Evolutionary conservation across 768 basidiomycete species (phyloP).

Genomic region (Leccinum variicolor): DNA sequence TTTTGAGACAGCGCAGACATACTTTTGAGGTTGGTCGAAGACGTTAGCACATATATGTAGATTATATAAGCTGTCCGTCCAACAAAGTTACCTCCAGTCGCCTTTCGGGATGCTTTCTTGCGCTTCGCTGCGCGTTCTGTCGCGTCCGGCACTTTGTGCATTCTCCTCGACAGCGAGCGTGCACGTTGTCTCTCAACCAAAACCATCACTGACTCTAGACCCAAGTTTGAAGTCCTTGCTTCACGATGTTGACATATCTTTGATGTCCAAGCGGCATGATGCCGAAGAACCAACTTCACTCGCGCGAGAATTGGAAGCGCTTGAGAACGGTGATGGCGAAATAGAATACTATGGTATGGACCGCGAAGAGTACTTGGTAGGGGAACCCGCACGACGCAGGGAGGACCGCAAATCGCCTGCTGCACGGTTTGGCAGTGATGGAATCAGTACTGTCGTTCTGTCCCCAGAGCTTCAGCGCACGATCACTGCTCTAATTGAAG

Average conservation of each 20-base stretch:
- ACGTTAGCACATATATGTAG: neutral
- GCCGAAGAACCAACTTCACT: conserved; percentile 19
- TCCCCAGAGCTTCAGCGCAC: conserved; percentile 68
- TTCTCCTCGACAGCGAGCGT: conserved; percentile 33
- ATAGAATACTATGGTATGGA: conserved; percentile 31
- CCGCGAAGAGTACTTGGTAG: conserved; percentile 30
- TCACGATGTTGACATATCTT: conserved; percentile 64
- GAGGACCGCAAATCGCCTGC: conserved; percentile 71
- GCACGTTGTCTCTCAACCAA: conserved; percentile 41
- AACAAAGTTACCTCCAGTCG: neutral
- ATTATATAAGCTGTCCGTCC: conserved; percentile 21
- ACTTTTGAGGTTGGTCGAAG: conserved; percentile 1
- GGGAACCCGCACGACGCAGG: conserved; percentile 23
- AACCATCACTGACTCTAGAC: conserved; percentile 61
- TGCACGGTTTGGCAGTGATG: conserved; percentile 73
- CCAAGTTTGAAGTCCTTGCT: conserved; percentile 60
- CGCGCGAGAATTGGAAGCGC: conserved; percentile 55
- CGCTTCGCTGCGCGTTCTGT: conserved; percentile 23
- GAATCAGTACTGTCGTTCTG: conserved; percentile 67
- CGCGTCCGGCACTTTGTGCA: conserved; percentile 16
- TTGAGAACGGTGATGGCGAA: conserved; percentile 35
- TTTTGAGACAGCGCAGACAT: conserved; percentile 14
- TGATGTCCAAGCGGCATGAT: conserved; percentile 37
- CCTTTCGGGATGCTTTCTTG: conserved; percentile 20
- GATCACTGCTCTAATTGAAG: conserved; percentile 64